Base-by-base conservation (phyloP, 2,329 filamentous ascomycete species). In the Colletotrichum australisinense region DNA sequence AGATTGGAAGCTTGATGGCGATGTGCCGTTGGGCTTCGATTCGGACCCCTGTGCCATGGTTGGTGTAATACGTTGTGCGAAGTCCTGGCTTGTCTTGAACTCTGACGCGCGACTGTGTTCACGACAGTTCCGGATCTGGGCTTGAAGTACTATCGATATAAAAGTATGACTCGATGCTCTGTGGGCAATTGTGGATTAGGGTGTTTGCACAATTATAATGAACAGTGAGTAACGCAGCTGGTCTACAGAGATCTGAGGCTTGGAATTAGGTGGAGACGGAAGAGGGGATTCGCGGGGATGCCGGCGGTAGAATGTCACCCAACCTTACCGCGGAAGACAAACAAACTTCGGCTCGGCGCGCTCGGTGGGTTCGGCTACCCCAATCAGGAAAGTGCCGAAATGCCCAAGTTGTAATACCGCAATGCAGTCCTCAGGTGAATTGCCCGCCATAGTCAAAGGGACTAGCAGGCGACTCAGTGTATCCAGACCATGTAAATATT, bases 271-370 rank as follows among this genome's bases (percentile, higher is more conserved):
- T 46, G 66, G 19, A 58, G 19, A 2, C 3, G 11, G 12, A 14
- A 56, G 68, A 71, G 63, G 63, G 60, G 63, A 30, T 55, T 42
- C 32, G 55, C 42, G 56, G 68, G 63, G 55, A 42, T 52, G 46
- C 30, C 24, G 24, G 30, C 32, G 42, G 42, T 46, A 46, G 42
- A 46, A 46, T 22, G 35, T 49, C 32, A n/a, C 38, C 53, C 55
- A 52, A 28, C 32, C 14, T 57, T 9, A n/a, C 24, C 19, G 46
- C 26, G 3, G 26, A 8, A 19, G 19, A 52, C 24, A 6, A 53
- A 49, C 11, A 56, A 42, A 53, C 24, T 38, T 56, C 68, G 68
- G 68, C 1, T 46, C 26, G 55, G 42, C 46, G 53, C 58, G 22
- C 35, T 30, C 16, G 12, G 24, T 19, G 24, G 24, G 2, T 26